Base-by-base conservation (phyloP, 768 basidiomycete species). In the Termitomyces sp. region DNA sequence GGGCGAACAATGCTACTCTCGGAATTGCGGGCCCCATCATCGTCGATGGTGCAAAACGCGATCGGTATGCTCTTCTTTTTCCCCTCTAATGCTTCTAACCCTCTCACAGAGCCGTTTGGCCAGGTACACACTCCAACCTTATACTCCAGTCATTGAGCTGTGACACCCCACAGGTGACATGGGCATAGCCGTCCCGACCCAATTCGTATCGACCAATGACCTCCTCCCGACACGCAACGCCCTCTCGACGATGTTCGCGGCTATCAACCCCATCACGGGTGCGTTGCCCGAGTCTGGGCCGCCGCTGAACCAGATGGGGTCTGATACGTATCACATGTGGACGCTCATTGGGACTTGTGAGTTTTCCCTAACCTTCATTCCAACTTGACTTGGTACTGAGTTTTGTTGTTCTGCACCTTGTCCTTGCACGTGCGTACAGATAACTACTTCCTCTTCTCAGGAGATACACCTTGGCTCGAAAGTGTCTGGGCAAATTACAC, bases 171-270 rank as follows among this genome's bases (percentile, higher is more conserved):
- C 55, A 81, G 82, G 83, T 40, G 85, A 86, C 66, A 85, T 85
- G 84, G 85, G 85, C 12, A 83, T 86, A 38, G 85, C 83, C 0
- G 83, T 85, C 8, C 83, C 85, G 0, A 79, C 83, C 1, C 80
- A 83, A 66, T 86, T 86, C 62, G 85, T 86, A 0, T 85, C 84
- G 0, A 86, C 84, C 0, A 82, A 82, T 63, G 85, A 86, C 63
- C 77, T 86, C 4, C 60, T 84, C 2, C 81, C 83, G 0, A 84
- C 83, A 0, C 74, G 77, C 17, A 86, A 85, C 62, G 84, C 85
- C 0, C 75, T 86, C 4, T 77, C 81, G 1, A 86, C 84, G 1
- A 84, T 84, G 83, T 85, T 85, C 64, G 74, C 82, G 3, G 76
- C 76, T 2, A 80, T 83, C 60, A 77, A 85, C 57, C 79, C 84